Base-by-base conservation (phyloP, 2,329 filamentous ascomycete species). In the Dothidotthia symphoricarpi region DNA sequence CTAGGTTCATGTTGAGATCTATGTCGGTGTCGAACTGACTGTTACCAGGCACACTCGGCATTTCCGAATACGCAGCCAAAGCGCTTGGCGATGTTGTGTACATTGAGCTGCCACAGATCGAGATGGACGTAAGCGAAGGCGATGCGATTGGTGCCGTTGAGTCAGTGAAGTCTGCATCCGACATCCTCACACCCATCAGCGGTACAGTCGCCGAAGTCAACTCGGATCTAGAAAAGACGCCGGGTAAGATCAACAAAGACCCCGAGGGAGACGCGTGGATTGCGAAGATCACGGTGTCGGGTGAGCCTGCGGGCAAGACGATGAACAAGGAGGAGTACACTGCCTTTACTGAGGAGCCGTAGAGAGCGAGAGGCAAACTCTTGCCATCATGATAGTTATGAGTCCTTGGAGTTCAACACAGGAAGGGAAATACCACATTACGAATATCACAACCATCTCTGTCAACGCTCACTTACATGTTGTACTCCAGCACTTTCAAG, bases 151-250 rank as follows among this genome's bases (percentile, higher is more conserved):
- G 93, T 53, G 89, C 91, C 44, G 91, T 98, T 57, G 93, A 98
- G 75, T 96, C 89, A 3, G 93, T 98, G 69, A 98, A 98, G 78
- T 93, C 86, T 47, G 93, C 93, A n/a, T 91, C 88, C 49, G 93
- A 98, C 68, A 95, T 98, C 75, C 85, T 95, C 73, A 83, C 88
- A 11, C 93, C 93, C 13, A 79, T 96, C 52, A 73, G 77, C 35
- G 91, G 91, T 63, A 85, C 74, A 54, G 81, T 98, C 45, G 76
- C 80, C 25, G 80, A 85, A 61, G 76, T 83, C 59, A 98, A 98
- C 74, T 62, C 64, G 9, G 63, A 75, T 43, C 78, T 98, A 46
- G 86, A 94, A 69, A 85, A 93, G 68, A 90, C 86, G 74, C 91
- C 93, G 15, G 80, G 80, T 43, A 83, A 79, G 39, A 89, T 98